These are phyloP conservation scores for Aspergillus nomiae DNA, from an alignment of 2,329 filamentous ascomycete genomes.

Conservation along the genomic window DNA sequence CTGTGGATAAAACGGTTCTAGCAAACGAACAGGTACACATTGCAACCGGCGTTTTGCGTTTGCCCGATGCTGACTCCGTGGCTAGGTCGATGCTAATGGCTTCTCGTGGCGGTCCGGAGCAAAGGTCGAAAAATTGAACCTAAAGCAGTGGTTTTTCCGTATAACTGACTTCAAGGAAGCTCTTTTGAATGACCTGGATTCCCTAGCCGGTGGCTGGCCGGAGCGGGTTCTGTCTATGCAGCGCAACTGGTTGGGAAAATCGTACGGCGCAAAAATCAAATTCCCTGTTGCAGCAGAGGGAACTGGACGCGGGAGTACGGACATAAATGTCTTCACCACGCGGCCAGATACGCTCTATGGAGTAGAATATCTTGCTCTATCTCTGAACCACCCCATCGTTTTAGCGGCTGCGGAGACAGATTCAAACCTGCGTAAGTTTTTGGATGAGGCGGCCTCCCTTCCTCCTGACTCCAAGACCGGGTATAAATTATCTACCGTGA, in stretches of 20 bases:
- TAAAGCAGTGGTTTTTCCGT: slow-evolving; percentile 88
- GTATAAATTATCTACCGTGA: slow-evolving; percentile 64
- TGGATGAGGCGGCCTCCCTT: slow-evolving; percentile 60
- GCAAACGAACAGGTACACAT: slow-evolving; percentile 74
- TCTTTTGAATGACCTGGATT: slow-evolving; percentile 70
- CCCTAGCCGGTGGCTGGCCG: slow-evolving; percentile 72
- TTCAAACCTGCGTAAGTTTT: slow-evolving; percentile 65
- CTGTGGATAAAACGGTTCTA: slow-evolving; percentile 83
- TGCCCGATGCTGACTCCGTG: slow-evolving; percentile 7
- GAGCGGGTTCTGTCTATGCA: slow-evolving; percentile 82
- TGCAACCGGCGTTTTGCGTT: not conserved
- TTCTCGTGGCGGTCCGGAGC: slow-evolving; percentile 86
- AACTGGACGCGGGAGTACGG: slow-evolving; percentile 29
- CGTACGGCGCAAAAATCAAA: slow-evolving; percentile 69
- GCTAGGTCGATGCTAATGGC: slow-evolving; percentile 74
- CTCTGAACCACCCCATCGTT: slow-evolving; percentile 72
- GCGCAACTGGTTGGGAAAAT: slow-evolving; percentile 84
- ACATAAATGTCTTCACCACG: slow-evolving; percentile 78
- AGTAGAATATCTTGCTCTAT: slow-evolving; percentile 80
- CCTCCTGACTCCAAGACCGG: slow-evolving; percentile 62
- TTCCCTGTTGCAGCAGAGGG: slow-evolving; percentile 61
- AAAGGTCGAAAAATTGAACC: slow-evolving; percentile 73
- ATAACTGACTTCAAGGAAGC: slow-evolving; percentile 78
- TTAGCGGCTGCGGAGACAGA: slow-evolving; percentile 61
- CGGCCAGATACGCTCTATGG: slow-evolving; percentile 85